These are phyloP conservation scores for Heliamphora pulchella DNA, from an alignment of 179 eudicot species.

Conservation along the genomic window DNA sequence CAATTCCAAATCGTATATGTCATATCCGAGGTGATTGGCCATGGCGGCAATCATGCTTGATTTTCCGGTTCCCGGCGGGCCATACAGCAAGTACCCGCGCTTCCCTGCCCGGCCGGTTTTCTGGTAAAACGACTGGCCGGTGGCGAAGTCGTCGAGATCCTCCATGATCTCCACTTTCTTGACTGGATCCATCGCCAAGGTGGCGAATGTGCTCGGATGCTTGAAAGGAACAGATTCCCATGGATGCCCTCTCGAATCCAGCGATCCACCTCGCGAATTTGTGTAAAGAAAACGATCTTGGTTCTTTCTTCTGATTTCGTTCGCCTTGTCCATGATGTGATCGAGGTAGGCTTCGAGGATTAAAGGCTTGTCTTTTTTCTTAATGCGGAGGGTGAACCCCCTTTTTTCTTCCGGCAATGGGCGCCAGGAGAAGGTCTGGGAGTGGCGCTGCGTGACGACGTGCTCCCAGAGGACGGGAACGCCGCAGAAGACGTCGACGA, in stretches of 20 bases:
- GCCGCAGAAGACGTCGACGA: conserved; percentile 44
- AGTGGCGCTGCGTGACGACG: conserved; percentile 50
- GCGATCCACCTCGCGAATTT: conserved; percentile 66
- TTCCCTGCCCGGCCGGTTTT: conserved; percentile 85
- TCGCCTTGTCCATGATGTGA: conserved; percentile 49
- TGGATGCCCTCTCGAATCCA: conserved; percentile 73
- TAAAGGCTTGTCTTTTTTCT: conserved; percentile 31
- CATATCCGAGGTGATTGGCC: conserved; percentile 64
- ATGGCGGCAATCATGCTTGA: conserved; percentile 78
- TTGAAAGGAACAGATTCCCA: conserved; percentile 96
- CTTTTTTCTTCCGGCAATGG: conserved; percentile 85
- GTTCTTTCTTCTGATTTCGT: conserved; percentile 48
- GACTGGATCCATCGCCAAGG: conserved; percentile 71
- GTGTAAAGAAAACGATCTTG: conserved; percentile 72
- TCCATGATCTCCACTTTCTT: conserved; percentile 48
- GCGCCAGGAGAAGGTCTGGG: conserved; percentile 78
- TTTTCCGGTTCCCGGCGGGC: conserved; percentile 75
- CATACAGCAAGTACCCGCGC: conserved; percentile 42
- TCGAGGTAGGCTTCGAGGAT: conserved; percentile 60
- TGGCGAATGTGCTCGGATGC: conserved; percentile 88
- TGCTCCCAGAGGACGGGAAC: conserved; percentile 72
- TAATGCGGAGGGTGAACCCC: conserved; percentile 55
- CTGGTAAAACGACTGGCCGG: conserved; percentile 52
- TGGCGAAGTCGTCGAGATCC: conserved; percentile 54
- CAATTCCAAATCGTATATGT: conserved; percentile 75